phyloP scores from a whole-genome alignment of 768 basidiomycete genomes.

The Kwoniella botswanensis region DNA sequence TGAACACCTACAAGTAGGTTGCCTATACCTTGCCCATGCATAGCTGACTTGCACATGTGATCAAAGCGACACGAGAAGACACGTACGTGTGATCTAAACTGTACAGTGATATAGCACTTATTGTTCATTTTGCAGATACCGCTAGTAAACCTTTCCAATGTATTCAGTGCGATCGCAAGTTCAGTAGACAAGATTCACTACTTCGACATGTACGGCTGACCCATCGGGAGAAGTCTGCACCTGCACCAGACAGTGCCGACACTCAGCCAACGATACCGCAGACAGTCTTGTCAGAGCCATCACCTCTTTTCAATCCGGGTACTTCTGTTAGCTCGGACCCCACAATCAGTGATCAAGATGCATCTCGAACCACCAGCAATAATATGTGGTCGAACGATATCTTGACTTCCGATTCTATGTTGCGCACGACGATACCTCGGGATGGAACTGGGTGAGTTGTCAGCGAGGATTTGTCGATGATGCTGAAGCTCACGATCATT shows the following conservation, averaged over 20 bases:
- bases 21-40: too few relatives aligned
- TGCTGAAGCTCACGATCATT: not conserved
- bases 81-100: not conserved
- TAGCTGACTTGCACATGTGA: not conserved
- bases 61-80: slow-evolving; percentile 3
- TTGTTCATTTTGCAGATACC: not conserved
- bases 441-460: not conserved
- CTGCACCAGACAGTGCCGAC: not conserved
- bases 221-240: not conserved
- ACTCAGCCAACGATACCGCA: not conserved
- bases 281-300: not conserved
- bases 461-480: not conserved
- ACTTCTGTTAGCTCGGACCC: not conserved
- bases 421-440: too few relatives aligned
- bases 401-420: too few relatives aligned
- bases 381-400: too few relatives aligned
- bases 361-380: too few relatives aligned
- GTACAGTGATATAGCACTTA: too few relatives aligned
- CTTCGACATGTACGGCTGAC: slow-evolving; percentile 2
- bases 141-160: not conserved
- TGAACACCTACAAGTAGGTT: slow-evolving; percentile 5
- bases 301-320: not conserved
- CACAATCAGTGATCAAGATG: not conserved
- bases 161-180: not conserved
- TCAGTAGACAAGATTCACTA: slow-evolving; percentile 1